Evolutionary conservation across 2,329 filamentous ascomycete genomes (phyloP).

Genomic region (Pyrenophora tritici-repentis): DNA sequence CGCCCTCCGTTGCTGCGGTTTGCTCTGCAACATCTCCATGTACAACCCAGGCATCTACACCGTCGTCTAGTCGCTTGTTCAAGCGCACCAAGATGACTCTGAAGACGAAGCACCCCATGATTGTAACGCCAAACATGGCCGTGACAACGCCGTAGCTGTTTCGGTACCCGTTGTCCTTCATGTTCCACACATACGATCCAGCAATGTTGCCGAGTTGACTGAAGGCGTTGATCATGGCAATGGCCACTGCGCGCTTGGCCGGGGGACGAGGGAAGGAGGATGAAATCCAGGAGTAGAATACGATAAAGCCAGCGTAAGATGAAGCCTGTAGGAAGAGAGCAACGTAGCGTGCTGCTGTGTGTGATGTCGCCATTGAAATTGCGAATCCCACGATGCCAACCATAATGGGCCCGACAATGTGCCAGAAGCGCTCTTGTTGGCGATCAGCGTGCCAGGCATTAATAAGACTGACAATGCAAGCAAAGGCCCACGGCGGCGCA

Average conservation of each 20-base stretch:
- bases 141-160: conserved; percentile 69
- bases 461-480: conserved; percentile 54
- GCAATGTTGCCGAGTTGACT: conserved; percentile 51
- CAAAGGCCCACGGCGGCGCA: conserved; percentile 57
- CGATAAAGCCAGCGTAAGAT: conserved; percentile 50
- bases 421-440: conserved; percentile 57
- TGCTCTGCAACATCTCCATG: conserved; percentile 36
- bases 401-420: conserved; percentile 54
- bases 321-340: conserved; percentile 43
- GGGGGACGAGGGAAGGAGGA: conserved; percentile 58
- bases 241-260: conserved; percentile 65
- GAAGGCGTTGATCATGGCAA: conserved; percentile 64
- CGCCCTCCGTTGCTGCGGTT: conserved; percentile 37
- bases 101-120: conserved; percentile 54
- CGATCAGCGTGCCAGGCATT: conserved; percentile 59
- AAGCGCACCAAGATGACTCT: conserved; percentile 32
- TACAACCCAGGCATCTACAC: conserved; percentile 34
- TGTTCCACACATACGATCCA: conserved; percentile 66
- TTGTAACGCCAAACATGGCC: conserved; percentile 66
- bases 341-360: conserved; percentile 41
- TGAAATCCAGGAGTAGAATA: conserved; percentile 47
- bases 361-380: conserved; percentile 40
- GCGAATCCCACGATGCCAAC: conserved; percentile 53
- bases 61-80: conserved; percentile 43
- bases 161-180: conserved; percentile 64